These are phyloP conservation scores for Botrytis sinoallii DNA, from an alignment of 2,329 filamentous ascomycete genomes.

Conservation along the genomic window DNA sequence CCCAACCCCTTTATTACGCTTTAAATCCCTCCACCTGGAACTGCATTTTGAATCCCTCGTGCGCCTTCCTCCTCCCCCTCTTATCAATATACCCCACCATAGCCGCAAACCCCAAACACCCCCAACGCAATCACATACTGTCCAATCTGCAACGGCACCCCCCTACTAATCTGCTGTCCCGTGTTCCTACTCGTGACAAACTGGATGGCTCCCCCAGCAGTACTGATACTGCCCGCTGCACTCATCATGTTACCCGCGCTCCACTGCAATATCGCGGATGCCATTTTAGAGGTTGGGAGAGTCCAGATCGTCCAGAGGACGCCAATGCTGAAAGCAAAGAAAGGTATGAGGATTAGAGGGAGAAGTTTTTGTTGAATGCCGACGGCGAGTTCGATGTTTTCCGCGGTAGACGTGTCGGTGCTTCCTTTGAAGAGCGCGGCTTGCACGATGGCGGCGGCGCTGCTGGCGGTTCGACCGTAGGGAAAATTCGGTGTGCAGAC, in stretches of 20 bases:
- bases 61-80: conserved; percentile 3
- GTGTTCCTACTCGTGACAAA: not conserved
- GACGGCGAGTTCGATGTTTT: conserved; percentile 6
- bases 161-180: conserved; percentile 3
- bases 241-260: conserved; percentile 7
- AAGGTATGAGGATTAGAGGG: not conserved
- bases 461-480: not conserved
- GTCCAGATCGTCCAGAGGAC: not conserved
- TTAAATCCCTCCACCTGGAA: conserved; percentile 1
- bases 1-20: not conserved
- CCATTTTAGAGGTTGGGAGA: not conserved
- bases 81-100: conserved; percentile 14
- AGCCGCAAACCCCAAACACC: not conserved
- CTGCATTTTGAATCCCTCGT: conserved; percentile 5
- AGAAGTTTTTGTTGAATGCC: conserved; percentile 2
- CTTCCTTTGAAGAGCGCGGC: not conserved
- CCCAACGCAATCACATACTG: conserved; percentile 7
- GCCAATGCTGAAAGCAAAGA: conserved; percentile 6
- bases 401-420: not conserved
- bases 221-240: not conserved
- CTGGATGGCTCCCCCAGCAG: not conserved
- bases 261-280: not conserved
- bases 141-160: not conserved
- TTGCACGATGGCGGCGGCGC: not conserved
- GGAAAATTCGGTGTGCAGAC: not conserved